Conservation (phyloP, 352 stramenopile genomes). For the Globisporangium okanoganense region DNA sequence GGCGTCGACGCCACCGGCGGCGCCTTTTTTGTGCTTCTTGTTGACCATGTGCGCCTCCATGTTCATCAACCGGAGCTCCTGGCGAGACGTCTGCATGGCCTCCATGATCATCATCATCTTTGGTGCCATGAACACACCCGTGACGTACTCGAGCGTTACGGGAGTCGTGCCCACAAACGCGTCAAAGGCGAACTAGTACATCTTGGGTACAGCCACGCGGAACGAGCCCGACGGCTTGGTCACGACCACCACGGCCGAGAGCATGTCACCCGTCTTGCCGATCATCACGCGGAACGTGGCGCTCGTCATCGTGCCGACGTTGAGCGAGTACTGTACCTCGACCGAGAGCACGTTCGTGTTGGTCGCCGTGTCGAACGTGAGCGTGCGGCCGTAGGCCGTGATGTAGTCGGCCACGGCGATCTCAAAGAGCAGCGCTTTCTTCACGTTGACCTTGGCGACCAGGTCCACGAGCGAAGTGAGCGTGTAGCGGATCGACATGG, state of each 20-base stretch:
- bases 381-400: slow-evolving; percentile 19
- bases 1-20: slow-evolving; percentile 12
- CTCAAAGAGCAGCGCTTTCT: slow-evolving; percentile 19
- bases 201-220: slow-evolving; percentile 16
- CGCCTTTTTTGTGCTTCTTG: slow-evolving; percentile 21
- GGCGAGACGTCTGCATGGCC: slow-evolving; percentile 8
- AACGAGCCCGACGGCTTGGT: slow-evolving; percentile 16
- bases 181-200: slow-evolving; percentile 23
- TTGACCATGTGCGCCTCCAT: slow-evolving; percentile 22
- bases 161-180: slow-evolving; percentile 19
- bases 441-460: slow-evolving; percentile 16
- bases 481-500: slow-evolving; percentile 24
- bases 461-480: slow-evolving; percentile 23
- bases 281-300: slow-evolving; percentile 29
- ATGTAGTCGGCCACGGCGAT: slow-evolving; percentile 24
- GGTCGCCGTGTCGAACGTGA: slow-evolving; percentile 19
- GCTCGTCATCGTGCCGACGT: slow-evolving; percentile 21
- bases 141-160: slow-evolving; percentile 24
- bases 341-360: slow-evolving; percentile 16
- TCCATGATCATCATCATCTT: slow-evolving; percentile 20
- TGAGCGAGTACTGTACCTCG: slow-evolving; percentile 26
- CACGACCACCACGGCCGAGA: slow-evolving; percentile 12
- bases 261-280: slow-evolving; percentile 25
- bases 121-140: slow-evolving; percentile 18
- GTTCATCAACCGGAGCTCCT: slow-evolving; percentile 14